phyloP scores from a whole-genome alignment of 192 early-diverging fungal genomes.

The Lobosporangium transversale region DNA sequence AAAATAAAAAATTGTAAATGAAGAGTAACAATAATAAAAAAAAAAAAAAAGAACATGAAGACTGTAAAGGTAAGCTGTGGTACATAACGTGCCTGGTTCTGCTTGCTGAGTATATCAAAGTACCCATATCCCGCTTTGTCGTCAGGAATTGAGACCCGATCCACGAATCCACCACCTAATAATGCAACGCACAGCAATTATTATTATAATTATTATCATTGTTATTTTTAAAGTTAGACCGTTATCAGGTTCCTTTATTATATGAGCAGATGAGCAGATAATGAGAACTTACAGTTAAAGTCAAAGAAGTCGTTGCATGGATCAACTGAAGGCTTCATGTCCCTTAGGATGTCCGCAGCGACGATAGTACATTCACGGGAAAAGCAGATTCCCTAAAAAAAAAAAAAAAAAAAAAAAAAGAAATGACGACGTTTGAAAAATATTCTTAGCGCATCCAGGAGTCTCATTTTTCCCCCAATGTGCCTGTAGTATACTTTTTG shows the following conservation, averaged over 20 bases:
- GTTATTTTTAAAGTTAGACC: no score
- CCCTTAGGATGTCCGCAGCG: conserved; percentile 61
- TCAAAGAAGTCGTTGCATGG: conserved; percentile 77
- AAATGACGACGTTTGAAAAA: neutral
- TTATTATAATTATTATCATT: no score
- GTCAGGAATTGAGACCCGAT: conserved; percentile 64
- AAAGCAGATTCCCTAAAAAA: conserved; percentile 55
- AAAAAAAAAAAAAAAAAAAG: conserved; percentile 16
- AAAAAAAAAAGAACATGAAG: neutral
- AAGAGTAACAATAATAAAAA: conserved; percentile 11
- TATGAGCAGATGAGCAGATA: no score
- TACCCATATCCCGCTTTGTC: conserved; percentile 61
- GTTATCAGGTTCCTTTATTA: no score
- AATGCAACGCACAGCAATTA: no score
- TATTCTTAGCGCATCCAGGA: no score
- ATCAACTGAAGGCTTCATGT: conserved; percentile 64
- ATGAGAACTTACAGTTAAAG: conserved; percentile 68
- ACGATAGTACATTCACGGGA: conserved; percentile 65
- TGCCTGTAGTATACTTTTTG: no score
- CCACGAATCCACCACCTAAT: conserved; percentile 72
- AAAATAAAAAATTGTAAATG: neutral
- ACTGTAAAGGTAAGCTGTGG: no score
- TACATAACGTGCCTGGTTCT: conserved; percentile 54
- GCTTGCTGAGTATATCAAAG: conserved; percentile 54
- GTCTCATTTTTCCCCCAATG: no score